phyloP scores from a whole-genome alignment of 352 stramenopile genomes.

The Phytopythium delawarense region DNA sequence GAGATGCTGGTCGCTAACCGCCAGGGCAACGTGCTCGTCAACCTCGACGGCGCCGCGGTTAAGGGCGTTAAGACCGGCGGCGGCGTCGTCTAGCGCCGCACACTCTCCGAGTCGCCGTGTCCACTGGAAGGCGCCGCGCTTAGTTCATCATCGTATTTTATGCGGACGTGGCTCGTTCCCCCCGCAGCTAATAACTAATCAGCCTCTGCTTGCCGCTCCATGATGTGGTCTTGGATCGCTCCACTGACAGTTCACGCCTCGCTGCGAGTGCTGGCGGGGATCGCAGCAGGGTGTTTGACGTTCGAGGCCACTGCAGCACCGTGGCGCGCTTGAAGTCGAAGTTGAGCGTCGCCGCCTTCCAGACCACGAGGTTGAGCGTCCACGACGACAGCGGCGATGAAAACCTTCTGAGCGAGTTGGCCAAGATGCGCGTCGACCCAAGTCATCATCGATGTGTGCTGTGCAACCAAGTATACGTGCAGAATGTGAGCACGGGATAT shows the following conservation, averaged over 20 bases:
- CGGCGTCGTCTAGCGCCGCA: neutral
- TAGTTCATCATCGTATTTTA: no score
- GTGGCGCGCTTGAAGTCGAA: slow-evolving; percentile 76
- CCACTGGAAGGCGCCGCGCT: neutral
- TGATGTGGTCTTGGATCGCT: no score
- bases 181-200: neutral
- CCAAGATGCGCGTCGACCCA: no score
- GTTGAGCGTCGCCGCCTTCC: slow-evolving; percentile 78
- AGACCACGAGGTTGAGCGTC: slow-evolving; percentile 63
- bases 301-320: slow-evolving; percentile 75
- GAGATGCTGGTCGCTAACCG: slow-evolving; percentile 58
- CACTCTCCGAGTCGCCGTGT: neutral
- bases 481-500: no score
- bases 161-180: no score
- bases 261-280: neutral
- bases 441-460: no score
- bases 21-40: slow-evolving; percentile 47
- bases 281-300: slow-evolving; percentile 20
- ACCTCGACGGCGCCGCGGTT: slow-evolving; percentile 16
- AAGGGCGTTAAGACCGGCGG: neutral
- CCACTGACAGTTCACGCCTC: neutral
- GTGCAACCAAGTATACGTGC: no score
- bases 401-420: no score
- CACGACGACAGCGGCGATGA: slow-evolving; percentile 53
- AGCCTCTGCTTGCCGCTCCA: no score